phyloP scores from a whole-genome alignment of 768 basidiomycete species.

The Cystobasidium tubakii region DNA sequence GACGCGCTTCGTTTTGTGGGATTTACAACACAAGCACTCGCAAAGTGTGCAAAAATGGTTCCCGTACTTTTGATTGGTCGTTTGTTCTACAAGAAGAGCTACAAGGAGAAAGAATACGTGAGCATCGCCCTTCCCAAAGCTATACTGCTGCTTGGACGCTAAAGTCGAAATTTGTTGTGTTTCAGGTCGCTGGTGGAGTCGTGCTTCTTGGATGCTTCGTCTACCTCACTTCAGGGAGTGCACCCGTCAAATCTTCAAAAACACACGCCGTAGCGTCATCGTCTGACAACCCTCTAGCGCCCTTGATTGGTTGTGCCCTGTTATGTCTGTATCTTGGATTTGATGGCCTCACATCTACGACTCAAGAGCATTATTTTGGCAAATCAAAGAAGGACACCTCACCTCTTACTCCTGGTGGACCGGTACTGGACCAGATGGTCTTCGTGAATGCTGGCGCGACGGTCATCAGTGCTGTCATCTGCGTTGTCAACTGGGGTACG shows the following conservation, averaged over 20 bases:
- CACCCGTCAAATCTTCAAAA: slow-evolving; percentile 4
- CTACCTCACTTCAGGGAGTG: slow-evolving; percentile 43
- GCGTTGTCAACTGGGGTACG: slow-evolving; percentile 4
- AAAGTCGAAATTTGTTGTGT: background rate
- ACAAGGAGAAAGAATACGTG: slow-evolving; percentile 40
- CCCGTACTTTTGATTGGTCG: slow-evolving; percentile 45
- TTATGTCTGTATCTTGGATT: slow-evolving; percentile 44
- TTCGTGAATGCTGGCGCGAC: slow-evolving; percentile 42
- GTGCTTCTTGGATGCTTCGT: slow-evolving; percentile 43
- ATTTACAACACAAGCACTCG: slow-evolving; percentile 43
- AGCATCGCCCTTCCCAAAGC: background rate
- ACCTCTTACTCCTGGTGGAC: slow-evolving; percentile 42
- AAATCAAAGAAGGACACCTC: slow-evolving; percentile 18
- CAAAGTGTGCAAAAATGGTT: slow-evolving; percentile 45
- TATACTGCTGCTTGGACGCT: background rate
- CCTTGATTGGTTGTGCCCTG: slow-evolving; percentile 36
- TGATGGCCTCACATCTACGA: slow-evolving; percentile 44
- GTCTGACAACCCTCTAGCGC: slow-evolving; percentile 16
- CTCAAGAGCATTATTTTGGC: slow-evolving; percentile 45
- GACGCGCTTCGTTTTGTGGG: slow-evolving; percentile 41
- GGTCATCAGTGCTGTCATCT: slow-evolving; percentile 36
- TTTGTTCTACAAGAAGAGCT: slow-evolving; percentile 41
- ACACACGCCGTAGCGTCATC: background rate
- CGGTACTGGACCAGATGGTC: slow-evolving; percentile 44
- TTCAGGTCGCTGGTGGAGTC: slow-evolving; percentile 38